Evolutionary conservation across 2,329 filamentous ascomycete species (phyloP).

Genomic region (Alternaria consortialis): DNA sequence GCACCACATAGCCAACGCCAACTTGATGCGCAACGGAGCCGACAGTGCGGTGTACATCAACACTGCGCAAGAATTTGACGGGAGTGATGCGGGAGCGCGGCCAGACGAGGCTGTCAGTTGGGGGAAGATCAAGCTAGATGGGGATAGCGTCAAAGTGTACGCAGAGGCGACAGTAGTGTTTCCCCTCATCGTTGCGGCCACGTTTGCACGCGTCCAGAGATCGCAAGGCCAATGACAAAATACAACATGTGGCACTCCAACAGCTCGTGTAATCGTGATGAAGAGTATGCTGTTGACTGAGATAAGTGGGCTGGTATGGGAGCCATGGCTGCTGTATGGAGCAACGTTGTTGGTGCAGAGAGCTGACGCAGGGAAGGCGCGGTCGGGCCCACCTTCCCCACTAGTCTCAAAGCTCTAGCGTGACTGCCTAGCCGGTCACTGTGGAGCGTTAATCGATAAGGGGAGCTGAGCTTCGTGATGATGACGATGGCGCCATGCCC

Average conservation of each 20-base stretch:
- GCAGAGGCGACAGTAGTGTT: slow-evolving; percentile 74
- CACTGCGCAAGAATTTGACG: slow-evolving; percentile 96
- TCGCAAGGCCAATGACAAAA: slow-evolving; percentile 3
- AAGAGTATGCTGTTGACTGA: not conserved
- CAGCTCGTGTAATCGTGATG: not conserved
- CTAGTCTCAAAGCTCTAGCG: slow-evolving; percentile 25
- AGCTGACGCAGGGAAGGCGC: slow-evolving; percentile 34
- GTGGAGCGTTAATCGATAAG: slow-evolving; percentile 31
- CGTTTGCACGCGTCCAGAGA: slow-evolving; percentile 61
- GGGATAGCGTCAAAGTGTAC: slow-evolving; percentile 85
- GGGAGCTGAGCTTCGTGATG: slow-evolving; percentile 11
- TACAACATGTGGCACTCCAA: not conserved
- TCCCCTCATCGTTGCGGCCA: slow-evolving; percentile 72
- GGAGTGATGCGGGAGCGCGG: slow-evolving; percentile 91
- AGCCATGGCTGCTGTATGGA: slow-evolving; percentile 11
- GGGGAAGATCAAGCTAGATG: slow-evolving; percentile 95
- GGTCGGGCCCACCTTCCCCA: slow-evolving; percentile 28
- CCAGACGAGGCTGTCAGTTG: slow-evolving; percentile 98
- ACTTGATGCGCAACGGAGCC: slow-evolving; percentile 95
- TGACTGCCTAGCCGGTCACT: slow-evolving; percentile 30
- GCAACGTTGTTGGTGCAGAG: slow-evolving; percentile 27
- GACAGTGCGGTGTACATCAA: slow-evolving; percentile 98
- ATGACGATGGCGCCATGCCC: slow-evolving; percentile 5
- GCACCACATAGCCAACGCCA: slow-evolving; percentile 98
- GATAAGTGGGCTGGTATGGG: not conserved